Base-by-base conservation (phyloP, 78 protist genomes). In the Emiliania huxleyi region DNA sequence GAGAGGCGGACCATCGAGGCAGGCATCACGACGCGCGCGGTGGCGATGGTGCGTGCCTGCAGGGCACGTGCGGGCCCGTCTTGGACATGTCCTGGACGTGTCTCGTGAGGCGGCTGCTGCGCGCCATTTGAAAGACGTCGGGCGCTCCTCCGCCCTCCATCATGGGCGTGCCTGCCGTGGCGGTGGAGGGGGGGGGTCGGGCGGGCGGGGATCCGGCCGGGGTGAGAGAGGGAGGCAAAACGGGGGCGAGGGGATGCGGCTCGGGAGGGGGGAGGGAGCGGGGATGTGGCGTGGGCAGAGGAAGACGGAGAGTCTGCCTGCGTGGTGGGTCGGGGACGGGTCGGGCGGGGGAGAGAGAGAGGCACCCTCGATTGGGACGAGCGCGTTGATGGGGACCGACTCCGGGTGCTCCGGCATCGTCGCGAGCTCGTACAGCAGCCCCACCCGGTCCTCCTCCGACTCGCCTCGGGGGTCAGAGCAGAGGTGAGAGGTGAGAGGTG, bases 341-440 rank as follows among this genome's bases (percentile, higher is more conserved):
- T 52, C 62, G 8, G 29, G 62, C 62, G 15, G 23, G 42, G 0
- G 42, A 2, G 15, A 4, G 45, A 95, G 49, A 15, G 97, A 95
- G 6, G 96, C 94, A 26, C 96, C 97, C 18, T 83, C 89, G 48
- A 95, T 95, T 11, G 97, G 77, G 0, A 96, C 96, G 21, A 96
- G 93, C 48, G 96, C 95, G 89, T 96, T 96, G 89, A 96, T 71
- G 2, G 97, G 97, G 11, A 96, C 97, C 19, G 95, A 92, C 91
- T 96, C 97, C 38, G 96, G 97, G 91, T 95, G 96, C 37, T 25
- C 48, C 37, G 35, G 37, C 89, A 81, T 81, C 42, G 89, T 81
- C 25, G 89, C 33, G 23, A 81, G 89, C 89, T 81, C 91, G 94
- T 91, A 94, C 26, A 96, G 71, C 55, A 96, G 93, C 44, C 94